Evolutionary conservation across 306 rosid genomes (phyloP).

Genomic region (Cucumis melo): DNA sequence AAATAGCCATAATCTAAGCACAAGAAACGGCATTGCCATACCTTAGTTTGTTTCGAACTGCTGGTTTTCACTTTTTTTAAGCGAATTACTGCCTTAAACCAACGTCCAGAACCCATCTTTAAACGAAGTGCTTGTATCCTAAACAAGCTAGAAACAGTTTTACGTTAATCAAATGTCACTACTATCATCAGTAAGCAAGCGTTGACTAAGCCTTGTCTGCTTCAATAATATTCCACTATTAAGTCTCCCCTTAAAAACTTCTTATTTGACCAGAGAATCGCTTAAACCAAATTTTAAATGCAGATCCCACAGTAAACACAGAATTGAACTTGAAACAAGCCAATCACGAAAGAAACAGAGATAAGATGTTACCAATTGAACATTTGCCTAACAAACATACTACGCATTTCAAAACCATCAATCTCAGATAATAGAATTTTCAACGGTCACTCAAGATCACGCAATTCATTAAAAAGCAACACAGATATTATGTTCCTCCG

Average conservation of each 20-base stretch:
- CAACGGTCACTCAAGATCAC: background rate
- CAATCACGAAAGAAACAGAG: background rate
- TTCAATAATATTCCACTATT: background rate
- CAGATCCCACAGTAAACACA: background rate
- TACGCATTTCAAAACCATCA: background rate
- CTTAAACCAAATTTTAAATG: background rate
- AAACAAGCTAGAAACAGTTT: constrained; percentile 29
- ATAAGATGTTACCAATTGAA: background rate
- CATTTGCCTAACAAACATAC: background rate
- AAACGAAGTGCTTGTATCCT: constrained; percentile 14
- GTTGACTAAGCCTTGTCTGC: background rate
- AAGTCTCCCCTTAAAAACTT: background rate
- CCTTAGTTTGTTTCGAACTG: constrained; percentile 64
- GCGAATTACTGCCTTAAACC: constrained; percentile 66
- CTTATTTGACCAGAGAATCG: background rate
- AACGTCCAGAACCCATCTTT: constrained; percentile 81
- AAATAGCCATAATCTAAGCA: background rate
- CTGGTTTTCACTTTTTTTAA: constrained; percentile 44
- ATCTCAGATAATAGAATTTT: background rate
- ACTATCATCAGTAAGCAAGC: constrained; percentile 18
- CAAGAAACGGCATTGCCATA: constrained; percentile 13
- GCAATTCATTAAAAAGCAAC: background rate
- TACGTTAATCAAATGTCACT: background rate
- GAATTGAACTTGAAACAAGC: background rate
- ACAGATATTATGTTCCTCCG: background rate